These are phyloP conservation scores for Blumeriella jaapii DNA, from an alignment of 2,329 filamentous ascomycete genomes.

Conservation along the genomic window DNA sequence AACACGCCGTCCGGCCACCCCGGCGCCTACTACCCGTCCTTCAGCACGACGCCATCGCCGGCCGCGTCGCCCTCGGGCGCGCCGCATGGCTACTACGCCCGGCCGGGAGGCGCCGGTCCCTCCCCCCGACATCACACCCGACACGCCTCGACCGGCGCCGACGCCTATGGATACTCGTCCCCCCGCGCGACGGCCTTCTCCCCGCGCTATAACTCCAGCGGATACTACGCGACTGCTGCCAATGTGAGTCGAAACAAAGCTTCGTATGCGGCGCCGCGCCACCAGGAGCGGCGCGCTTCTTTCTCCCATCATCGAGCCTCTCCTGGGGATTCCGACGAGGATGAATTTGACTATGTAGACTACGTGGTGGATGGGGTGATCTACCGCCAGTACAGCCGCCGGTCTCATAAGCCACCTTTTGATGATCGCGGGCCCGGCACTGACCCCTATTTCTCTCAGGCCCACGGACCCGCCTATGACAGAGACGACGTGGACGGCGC, in stretches of 20 bases:
- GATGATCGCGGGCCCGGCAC: slow-evolving; percentile 28
- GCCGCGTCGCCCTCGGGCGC: slow-evolving; percentile 25
- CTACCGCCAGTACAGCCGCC: slow-evolving; percentile 19
- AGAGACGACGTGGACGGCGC: slow-evolving; percentile 22
- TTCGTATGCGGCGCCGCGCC: slow-evolving; percentile 25
- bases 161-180: slow-evolving; percentile 21
- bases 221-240: slow-evolving; percentile 29
- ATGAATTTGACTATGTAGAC: slow-evolving; percentile 26
- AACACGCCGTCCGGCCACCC: slow-evolving; percentile 22
- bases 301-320: slow-evolving; percentile 27
- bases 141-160: slow-evolving; percentile 25
- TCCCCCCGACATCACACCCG: slow-evolving; percentile 24
- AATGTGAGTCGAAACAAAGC: slow-evolving; percentile 29
- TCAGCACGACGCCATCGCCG: slow-evolving; percentile 26
- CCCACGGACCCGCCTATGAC: slow-evolving; percentile 23
- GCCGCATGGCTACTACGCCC: slow-evolving; percentile 23
- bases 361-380: slow-evolving; percentile 22
- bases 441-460: slow-evolving; percentile 27
- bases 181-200: slow-evolving; percentile 21
- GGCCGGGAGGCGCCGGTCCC: slow-evolving; percentile 12
- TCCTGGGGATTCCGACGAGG: slow-evolving; percentile 29
- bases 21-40: slow-evolving; percentile 23
- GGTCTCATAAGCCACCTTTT: slow-evolving; percentile 23
- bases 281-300: slow-evolving; percentile 24
- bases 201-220: slow-evolving; percentile 28